Evolutionary conservation across 78 protist genomes (phyloP).

Genomic region (Protostelium mycophagum): DNA sequence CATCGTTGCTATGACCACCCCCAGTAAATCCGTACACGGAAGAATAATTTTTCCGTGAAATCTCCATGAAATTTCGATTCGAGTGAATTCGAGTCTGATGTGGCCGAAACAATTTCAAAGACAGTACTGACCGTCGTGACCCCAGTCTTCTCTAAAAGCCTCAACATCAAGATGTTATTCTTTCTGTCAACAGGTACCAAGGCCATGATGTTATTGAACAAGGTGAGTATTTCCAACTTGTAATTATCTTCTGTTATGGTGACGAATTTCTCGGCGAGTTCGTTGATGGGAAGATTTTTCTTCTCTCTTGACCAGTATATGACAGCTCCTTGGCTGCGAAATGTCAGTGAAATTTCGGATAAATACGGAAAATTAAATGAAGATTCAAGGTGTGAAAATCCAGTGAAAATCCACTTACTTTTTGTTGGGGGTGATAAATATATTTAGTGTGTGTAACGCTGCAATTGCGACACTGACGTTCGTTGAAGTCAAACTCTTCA

Average conservation of each 20-base stretch:
- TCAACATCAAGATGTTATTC: not conserved
- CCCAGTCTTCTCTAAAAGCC: not conserved
- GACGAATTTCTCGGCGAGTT: not conserved
- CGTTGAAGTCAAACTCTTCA: not conserved
- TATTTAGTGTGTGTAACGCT: not conserved
- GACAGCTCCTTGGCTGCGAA: not conserved
- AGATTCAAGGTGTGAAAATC: not conserved
- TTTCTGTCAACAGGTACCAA: not conserved
- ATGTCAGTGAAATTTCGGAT: not conserved
- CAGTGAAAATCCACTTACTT: no score
- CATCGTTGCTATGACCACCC: no score
- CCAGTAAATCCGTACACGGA: no score
- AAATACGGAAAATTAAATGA: not conserved
- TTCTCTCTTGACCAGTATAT: not conserved
- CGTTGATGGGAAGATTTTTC: not conserved
- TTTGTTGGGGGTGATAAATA: not conserved
- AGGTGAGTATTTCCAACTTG: not conserved
- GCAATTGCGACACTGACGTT: not conserved
- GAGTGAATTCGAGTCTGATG: no score
- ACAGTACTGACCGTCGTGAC: not conserved
- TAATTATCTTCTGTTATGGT: not conserved
- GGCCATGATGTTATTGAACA: not conserved
- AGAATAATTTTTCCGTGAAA: no score
- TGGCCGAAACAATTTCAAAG: not conserved
- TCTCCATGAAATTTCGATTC: no score